phyloP scores from a whole-genome alignment of 371 early-diverging fungal genomes.

The Gilbertella persicaria region DNA sequence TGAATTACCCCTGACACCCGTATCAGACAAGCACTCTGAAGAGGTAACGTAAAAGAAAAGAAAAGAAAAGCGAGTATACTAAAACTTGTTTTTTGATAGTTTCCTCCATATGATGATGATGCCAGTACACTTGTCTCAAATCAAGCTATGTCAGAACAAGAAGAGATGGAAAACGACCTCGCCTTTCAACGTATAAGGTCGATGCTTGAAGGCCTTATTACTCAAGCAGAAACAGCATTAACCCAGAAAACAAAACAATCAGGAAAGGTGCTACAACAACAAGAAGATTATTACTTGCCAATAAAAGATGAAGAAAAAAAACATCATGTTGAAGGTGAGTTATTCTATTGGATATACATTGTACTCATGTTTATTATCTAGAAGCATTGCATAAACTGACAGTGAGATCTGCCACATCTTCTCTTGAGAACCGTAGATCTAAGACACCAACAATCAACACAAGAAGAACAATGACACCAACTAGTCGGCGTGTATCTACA shows the following conservation, averaged over 20 bases:
- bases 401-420: slow-evolving; percentile 7
- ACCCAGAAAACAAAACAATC: slow-evolving; percentile 26
- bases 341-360: background rate
- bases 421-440: background rate
- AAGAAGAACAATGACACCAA: background rate
- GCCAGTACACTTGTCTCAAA: background rate
- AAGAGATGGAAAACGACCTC: slow-evolving; percentile 23
- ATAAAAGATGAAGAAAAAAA: slow-evolving; percentile 15
- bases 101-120: slow-evolving; percentile 9
- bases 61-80: background rate
- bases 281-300: background rate
- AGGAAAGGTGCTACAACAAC: slow-evolving; percentile 25
- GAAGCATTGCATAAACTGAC: slow-evolving; percentile 19
- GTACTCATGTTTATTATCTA: background rate
- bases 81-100: background rate
- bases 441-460: background rate
- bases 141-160: slow-evolving; percentile 18
- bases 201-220: slow-evolving; percentile 27
- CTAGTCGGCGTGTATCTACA: slow-evolving; percentile 9
- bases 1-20: slow-evolving; percentile 31
- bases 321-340: slow-evolving; percentile 11
- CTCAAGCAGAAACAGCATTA: slow-evolving; percentile 31
- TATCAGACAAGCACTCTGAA: slow-evolving; percentile 24
- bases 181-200: slow-evolving; percentile 28
- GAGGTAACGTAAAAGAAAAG: slow-evolving; percentile 3